Evolutionary conservation across 73 alveolate genomes (phyloP).

Genomic region (Durusdinium trenchii): DNA sequence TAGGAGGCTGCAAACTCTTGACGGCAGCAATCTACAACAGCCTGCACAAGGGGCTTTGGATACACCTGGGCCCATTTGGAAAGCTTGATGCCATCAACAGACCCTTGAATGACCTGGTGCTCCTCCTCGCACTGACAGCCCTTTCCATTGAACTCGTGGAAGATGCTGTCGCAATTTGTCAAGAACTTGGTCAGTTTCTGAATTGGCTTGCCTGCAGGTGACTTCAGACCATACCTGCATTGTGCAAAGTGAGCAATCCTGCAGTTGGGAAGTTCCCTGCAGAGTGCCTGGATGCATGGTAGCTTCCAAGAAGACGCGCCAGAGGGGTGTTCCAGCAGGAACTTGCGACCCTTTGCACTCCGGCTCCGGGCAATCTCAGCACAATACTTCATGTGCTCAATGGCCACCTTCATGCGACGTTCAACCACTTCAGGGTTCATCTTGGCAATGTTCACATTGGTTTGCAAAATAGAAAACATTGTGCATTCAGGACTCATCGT

Average conservation of each 20-base stretch:
- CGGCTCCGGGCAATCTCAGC: not conserved
- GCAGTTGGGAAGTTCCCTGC: not conserved
- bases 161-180: not conserved
- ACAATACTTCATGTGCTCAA: not conserved
- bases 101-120: not conserved
- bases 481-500: not conserved
- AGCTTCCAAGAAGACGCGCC: not conserved
- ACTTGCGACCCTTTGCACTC: not conserved
- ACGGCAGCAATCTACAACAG: too few species aligned
- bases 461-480: not conserved
- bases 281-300: not conserved
- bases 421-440: not conserved
- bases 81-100: not conserved
- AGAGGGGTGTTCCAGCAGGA: not conserved
- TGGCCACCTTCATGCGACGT: not conserved
- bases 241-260: not conserved
- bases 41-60: not conserved
- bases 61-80: not conserved
- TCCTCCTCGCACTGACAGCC: not conserved
- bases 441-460: not conserved
- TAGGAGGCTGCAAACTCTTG: too few species aligned
- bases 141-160: not conserved
- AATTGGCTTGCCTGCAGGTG: not conserved
- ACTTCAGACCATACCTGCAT: not conserved
- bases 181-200: not conserved